A percentile compares a stretch with the other conserved stretches of the same genome.
phyloP scores from a whole-genome alignment of 257 asterid genomes.

The Nicotiana undulata region DNA sequence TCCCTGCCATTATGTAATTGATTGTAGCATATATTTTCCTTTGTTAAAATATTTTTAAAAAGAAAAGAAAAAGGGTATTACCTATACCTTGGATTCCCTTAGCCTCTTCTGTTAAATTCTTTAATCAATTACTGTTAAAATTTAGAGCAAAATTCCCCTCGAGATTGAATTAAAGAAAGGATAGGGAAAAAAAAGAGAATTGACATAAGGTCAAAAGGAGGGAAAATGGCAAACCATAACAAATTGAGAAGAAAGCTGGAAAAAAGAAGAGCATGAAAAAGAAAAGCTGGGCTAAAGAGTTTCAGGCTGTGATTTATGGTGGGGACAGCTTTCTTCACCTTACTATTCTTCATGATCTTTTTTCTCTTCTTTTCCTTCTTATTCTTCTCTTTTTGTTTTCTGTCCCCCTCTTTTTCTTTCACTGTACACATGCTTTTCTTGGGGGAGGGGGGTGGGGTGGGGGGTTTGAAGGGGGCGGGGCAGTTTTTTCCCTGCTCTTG shows the following conservation, averaged over 20 bases:
- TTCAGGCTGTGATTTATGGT: neutral
- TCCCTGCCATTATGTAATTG: constrained; percentile 4
- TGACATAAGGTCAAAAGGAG: neutral
- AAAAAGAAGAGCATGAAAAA: neutral
- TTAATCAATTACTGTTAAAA: neutral
- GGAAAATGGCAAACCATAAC: neutral
- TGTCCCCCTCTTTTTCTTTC: neutral
- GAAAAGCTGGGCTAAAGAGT: neutral
- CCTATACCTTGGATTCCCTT: neutral
- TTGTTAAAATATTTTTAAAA: neutral
- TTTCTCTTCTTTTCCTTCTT: neutral
- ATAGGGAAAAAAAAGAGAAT: neutral
- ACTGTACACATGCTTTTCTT: neutral
- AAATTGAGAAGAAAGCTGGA: neutral
- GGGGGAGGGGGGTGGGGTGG: neutral
- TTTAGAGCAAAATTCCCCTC: neutral
- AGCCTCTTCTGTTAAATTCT: neutral
- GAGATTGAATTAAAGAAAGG: neutral
- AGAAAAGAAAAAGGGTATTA: neutral
- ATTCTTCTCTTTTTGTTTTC: neutral
- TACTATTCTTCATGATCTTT: neutral
- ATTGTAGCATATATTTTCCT: neutral
- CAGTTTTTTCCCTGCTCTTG: neutral
- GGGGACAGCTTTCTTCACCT: neutral
- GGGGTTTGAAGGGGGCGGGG: no score